Conservation (phyloP, 108 stramenopile genomes). For the Skeletonema costatum region DNA sequence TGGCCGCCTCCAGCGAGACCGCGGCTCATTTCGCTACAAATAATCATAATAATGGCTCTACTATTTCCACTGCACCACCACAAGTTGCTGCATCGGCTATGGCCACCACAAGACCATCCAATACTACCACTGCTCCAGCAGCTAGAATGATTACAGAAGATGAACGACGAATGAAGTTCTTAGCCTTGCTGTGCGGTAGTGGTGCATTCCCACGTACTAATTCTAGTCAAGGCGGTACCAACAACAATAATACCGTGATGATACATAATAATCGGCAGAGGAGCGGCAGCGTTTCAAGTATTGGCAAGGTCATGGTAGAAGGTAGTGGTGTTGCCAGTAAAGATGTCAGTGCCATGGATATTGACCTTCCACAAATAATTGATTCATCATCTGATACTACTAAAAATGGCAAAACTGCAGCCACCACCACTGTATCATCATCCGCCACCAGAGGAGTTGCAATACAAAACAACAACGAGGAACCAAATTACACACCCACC, state of each 20-base stretch:
- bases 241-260: neutral
- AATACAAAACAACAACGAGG: neutral
- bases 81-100: neutral
- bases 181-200: slow-evolving; percentile 31
- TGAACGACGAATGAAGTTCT: slow-evolving; percentile 38
- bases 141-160: slow-evolving; percentile 18
- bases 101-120: neutral
- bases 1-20: too few species aligned
- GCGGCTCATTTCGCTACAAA: neutral
- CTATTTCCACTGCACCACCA: neutral
- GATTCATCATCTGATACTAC: neutral
- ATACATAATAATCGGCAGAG: neutral
- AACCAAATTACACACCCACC: slow-evolving; percentile 55
- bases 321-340: slow-evolving; percentile 2
- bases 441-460: neutral
- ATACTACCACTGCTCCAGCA: neutral
- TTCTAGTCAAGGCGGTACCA: neutral
- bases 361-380: neutral
- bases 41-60: neutral
- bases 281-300: slow-evolving; percentile 5
- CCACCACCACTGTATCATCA: neutral
- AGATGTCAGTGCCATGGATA: neutral
- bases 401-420: neutral
- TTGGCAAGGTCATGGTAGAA: slow-evolving; percentile 11
- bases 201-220: neutral